Percentiles rank a stretch among this genome's conserved stretches.
phyloP scores from a whole-genome alignment of 768 basidiomycete species.

The Polyporus arcularius region DNA sequence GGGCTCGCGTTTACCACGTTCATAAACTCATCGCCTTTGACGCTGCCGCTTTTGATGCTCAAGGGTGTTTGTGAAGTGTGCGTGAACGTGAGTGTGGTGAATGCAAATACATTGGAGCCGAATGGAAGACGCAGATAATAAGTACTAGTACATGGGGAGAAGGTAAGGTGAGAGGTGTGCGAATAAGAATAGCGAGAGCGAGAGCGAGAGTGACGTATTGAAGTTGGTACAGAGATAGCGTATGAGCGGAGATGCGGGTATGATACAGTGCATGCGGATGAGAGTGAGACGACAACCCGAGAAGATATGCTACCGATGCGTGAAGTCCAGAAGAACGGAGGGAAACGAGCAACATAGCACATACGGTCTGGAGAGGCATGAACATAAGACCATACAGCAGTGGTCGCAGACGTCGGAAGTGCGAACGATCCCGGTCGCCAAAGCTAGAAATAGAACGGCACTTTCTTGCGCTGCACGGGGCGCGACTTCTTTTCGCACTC shows the following conservation, averaged over 20 bases:
- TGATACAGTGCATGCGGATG: background rate
- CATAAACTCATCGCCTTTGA: too few relatives aligned
- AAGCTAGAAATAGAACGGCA: background rate
- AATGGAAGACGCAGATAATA: too few relatives aligned
- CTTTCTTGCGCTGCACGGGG: slow-evolving; percentile 1
- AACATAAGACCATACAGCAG: background rate
- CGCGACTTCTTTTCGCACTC: background rate
- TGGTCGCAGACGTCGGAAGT: background rate
- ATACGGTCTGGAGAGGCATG: too few relatives aligned
- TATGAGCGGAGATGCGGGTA: background rate
- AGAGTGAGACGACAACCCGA: background rate
- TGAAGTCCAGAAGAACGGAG: background rate
- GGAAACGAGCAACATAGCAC: background rate
- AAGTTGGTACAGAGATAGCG: background rate
- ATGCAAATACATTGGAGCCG: too few relatives aligned
- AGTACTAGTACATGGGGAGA: too few relatives aligned
- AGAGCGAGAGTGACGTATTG: too few relatives aligned
- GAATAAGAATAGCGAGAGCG: background rate
- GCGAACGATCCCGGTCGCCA: too few relatives aligned
- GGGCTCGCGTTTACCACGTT: background rate
- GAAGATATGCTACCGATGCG: background rate
- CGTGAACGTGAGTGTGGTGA: too few relatives aligned
- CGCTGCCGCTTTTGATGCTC: too few relatives aligned
- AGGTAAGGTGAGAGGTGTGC: background rate
- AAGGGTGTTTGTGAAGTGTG: too few relatives aligned